phyloP scores from a whole-genome alignment of 805 yeast genomes.

The Ogataea thermomethanolica region DNA sequence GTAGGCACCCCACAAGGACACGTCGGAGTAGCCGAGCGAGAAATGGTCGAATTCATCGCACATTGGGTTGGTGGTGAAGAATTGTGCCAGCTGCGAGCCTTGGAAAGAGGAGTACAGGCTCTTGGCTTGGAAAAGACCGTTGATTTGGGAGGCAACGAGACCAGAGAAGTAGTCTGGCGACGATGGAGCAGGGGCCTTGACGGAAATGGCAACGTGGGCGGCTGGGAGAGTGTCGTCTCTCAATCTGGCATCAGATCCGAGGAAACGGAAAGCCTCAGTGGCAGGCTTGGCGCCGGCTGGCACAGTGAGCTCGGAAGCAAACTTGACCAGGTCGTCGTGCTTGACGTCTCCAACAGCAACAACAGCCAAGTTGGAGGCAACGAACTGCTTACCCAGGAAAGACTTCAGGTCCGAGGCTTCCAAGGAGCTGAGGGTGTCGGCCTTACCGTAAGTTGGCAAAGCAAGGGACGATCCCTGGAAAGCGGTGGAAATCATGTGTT shows the following conservation, averaged over 20 bases:
- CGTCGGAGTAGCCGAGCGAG: constrained; percentile 67
- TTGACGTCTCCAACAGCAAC: constrained; percentile 66
- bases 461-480: constrained; percentile 83
- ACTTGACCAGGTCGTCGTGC: constrained; percentile 67
- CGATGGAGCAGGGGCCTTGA: constrained; percentile 59
- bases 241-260: constrained; percentile 83
- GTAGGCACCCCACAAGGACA: constrained; percentile 83
- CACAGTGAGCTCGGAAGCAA: constrained; percentile 51
- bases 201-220: constrained; percentile 77
- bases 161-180: constrained; percentile 69
- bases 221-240: constrained; percentile 85
- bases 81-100: constrained; percentile 67
- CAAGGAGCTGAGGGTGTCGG: constrained; percentile 57
- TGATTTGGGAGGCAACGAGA: constrained; percentile 65
- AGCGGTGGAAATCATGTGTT: constrained; percentile 79
- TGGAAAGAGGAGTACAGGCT: constrained; percentile 53
- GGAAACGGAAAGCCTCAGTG: constrained; percentile 55
- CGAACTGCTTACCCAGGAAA: constrained; percentile 55
- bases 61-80: constrained; percentile 68
- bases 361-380: constrained; percentile 62
- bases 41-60: constrained; percentile 71
- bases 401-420: constrained; percentile 54
- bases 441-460: constrained; percentile 72
- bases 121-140: constrained; percentile 51
- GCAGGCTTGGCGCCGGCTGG: constrained; percentile 50